Evolutionary conservation across 306 rosid genomes (phyloP).

Genomic region (Arachis stenosperma): DNA sequence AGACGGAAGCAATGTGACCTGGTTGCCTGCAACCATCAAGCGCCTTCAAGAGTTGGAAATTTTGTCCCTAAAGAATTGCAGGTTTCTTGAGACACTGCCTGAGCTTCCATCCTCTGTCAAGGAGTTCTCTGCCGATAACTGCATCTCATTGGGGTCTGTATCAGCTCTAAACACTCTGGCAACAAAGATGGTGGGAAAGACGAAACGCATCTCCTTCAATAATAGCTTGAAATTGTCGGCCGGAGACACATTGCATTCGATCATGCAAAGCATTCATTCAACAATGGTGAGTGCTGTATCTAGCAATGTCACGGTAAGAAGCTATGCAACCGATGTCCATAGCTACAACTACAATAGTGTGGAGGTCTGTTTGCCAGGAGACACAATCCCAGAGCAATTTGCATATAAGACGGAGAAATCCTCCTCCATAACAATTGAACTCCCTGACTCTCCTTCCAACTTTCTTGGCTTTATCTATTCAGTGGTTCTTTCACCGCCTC

Average conservation of each 20-base stretch:
- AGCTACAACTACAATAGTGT: background rate
- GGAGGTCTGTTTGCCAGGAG: background rate
- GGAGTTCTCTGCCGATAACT: background rate
- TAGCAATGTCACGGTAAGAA: background rate
- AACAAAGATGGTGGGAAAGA: background rate
- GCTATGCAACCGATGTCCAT: background rate
- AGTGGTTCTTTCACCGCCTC: too few species aligned
- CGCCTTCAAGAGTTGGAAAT: background rate
- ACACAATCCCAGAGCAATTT: background rate
- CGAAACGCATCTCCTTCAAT: background rate
- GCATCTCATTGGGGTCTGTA: background rate
- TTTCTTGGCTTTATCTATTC: background rate
- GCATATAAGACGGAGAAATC: background rate
- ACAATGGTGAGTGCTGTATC: background rate
- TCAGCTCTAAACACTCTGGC: background rate
- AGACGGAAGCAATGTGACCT: background rate
- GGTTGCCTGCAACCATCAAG: background rate
- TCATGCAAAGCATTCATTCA: background rate
- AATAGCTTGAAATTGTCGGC: background rate
- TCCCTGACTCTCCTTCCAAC: background rate
- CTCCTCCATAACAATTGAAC: background rate
- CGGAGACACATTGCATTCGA: background rate
- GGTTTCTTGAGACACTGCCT: background rate
- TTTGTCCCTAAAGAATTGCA: background rate
- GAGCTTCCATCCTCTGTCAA: background rate